Conservation (phyloP, 2,329 filamentous ascomycete genomes). For the Ascochyta clinopodiicola region DNA sequence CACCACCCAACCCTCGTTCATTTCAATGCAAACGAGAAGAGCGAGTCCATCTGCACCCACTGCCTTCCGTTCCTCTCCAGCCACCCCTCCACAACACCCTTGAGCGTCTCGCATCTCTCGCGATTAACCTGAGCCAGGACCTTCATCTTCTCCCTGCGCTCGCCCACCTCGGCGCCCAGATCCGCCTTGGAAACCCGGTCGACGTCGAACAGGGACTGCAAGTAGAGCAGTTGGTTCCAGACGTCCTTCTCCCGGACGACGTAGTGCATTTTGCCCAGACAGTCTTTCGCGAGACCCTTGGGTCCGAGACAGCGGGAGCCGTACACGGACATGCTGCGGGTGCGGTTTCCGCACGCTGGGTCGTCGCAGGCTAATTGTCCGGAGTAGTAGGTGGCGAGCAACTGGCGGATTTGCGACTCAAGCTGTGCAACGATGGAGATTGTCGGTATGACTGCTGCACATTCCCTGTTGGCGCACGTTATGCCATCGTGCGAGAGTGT, state of each 20-base stretch:
- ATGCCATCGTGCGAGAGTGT: constrained; percentile 76
- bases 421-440: constrained; percentile 84
- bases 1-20: not conserved
- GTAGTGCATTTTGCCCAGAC: constrained; percentile 85
- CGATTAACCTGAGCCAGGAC: constrained; percentile 85
- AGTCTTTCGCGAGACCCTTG: constrained; percentile 82
- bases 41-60: constrained; percentile 91
- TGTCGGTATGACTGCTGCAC: constrained; percentile 69
- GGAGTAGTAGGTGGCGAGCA: constrained; percentile 87
- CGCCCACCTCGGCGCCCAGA: constrained; percentile 59
- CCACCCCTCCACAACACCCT: constrained; percentile 79
- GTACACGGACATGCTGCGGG: constrained; percentile 91
- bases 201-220: constrained; percentile 83
- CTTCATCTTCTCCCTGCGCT: constrained; percentile 60
- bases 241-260: constrained; percentile 87
- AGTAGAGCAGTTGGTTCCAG: constrained; percentile 94
- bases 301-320: constrained; percentile 89
- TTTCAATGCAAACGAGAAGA: constrained; percentile 71
- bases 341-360: constrained; percentile 81
- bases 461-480: constrained; percentile 69
- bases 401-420: constrained; percentile 79
- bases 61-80: constrained; percentile 87
- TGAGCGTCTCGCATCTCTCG: constrained; percentile 76
- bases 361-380: constrained; percentile 93
- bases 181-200: constrained; percentile 72